Evolutionary conservation across 805 yeast species (phyloP), one percentile per base, ranked within the genome.

Genomic region (Teunomyces aglyptinius): DNA sequence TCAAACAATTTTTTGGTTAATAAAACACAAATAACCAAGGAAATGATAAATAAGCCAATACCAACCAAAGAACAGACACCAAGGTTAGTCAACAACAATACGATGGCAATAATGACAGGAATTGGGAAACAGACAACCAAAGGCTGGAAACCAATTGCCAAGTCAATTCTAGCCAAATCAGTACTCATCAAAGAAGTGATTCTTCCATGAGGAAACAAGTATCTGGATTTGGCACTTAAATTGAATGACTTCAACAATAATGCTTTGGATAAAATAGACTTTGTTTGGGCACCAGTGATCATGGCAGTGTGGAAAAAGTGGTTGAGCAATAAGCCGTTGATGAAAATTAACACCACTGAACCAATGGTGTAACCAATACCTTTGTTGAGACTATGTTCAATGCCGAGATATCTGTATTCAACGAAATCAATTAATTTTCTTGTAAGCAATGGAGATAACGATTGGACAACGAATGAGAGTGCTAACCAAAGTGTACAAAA

Each of bases 351-450:
- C 1, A 70, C 52, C 35, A 83, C 76, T 8, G 86, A 73, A 15
- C 91, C 96, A 41, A 89, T 67, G 6, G 91, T 85, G 54, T 80
- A 86, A 6, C 94, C 96, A 15, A 86, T 72, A 48, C 96, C 96
- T 35, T 66, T 70, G 28, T 82, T 84, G 46, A 70, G 66, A 7
- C 70, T 61, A 20, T 64, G 53, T 8, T 67, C 65, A 11, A 74
- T 63, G 6, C 79, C 78, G 20, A 63, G 58, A 6, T 77, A 76
- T 43, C 76, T 74, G 41, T 60, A 58, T 52, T 77, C 81, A n/a
- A 87, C 86, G 54, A 79, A 86, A 36, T 70, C 71, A 50, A 89
- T 85, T 48, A 89, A 68, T 31, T 77, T 72, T 60, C 82, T 79
- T 3, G 88, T 80, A 8, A 88, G 61, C 52, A 89, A 68, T 1